phyloP scores from a whole-genome alignment of 23 red algal species.

The Agarophyton chilense region DNA sequence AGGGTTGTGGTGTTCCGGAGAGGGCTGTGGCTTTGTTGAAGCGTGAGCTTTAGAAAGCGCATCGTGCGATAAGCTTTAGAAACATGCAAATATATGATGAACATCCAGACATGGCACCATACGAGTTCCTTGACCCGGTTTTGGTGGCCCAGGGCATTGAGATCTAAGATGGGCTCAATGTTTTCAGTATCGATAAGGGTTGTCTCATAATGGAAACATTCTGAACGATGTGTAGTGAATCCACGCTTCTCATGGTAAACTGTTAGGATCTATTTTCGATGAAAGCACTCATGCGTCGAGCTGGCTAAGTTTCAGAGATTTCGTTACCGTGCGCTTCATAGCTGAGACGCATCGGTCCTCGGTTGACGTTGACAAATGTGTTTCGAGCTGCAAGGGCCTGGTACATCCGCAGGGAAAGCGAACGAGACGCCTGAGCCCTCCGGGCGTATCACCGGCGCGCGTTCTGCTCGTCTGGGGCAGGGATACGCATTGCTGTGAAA shows the following conservation, averaged over 20 bases:
- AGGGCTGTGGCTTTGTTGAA: constrained; percentile 22
- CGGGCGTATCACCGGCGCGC: too few species aligned
- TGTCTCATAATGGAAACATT: neutral
- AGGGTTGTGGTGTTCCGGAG: constrained; percentile 1
- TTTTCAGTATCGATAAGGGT: neutral
- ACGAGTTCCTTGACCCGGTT: constrained; percentile 65
- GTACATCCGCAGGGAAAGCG: too few species aligned
- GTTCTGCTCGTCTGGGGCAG: too few species aligned
- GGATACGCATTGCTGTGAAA: too few species aligned
- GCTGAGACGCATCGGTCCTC: too few species aligned
- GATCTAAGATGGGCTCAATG: constrained; percentile 13
- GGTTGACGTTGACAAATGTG: too few species aligned
- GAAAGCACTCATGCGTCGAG: too few species aligned
- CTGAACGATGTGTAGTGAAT: neutral
- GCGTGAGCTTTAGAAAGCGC: constrained; percentile 49
- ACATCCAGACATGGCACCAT: constrained; percentile 36
- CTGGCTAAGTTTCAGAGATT: too few species aligned
- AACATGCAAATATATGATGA: constrained; percentile 44
- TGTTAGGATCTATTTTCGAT: neutral
- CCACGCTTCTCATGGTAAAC: neutral
- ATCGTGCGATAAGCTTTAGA: constrained; percentile 35
- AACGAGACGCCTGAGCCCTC: too few species aligned
- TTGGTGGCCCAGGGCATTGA: constrained; percentile 59
- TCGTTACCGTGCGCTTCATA: too few species aligned
- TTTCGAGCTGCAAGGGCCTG: too few species aligned